A percentile compares a stretch with the other conserved stretches of the same genome.
These are phyloP conservation scores for Auriscalpium orientale DNA, from an alignment of 768 basidiomycete species.

Conservation along the genomic window DNA sequence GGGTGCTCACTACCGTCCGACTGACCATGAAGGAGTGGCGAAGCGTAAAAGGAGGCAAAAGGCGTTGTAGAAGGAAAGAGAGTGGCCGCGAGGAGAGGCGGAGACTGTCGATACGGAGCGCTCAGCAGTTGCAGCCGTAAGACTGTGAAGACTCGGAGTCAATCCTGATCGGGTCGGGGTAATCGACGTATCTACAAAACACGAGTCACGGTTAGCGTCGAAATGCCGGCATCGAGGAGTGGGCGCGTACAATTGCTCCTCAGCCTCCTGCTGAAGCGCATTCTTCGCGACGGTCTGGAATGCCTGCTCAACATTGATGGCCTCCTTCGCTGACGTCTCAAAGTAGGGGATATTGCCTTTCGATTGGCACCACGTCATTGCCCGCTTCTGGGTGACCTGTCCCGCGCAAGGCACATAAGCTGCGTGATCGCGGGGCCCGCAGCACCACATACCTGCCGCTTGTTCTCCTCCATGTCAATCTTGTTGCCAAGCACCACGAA, in stretches of 20 bases:
- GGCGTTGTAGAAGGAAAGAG: background rate
- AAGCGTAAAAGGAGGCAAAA: too few species aligned
- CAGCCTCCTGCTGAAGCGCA: constrained; percentile 93
- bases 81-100: background rate
- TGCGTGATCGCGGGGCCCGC: background rate
- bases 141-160: constrained; percentile 88
- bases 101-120: background rate
- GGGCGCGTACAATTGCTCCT: constrained; percentile 77
- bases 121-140: constrained; percentile 86
- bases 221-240: constrained; percentile 9
- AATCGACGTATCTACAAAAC: constrained; percentile 83
- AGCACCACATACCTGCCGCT: constrained; percentile 68
- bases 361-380: constrained; percentile 99
- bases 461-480: constrained; percentile 99
- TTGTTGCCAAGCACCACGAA: constrained; percentile 99
- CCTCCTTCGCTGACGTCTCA: constrained; percentile 99
- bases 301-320: constrained; percentile 99
- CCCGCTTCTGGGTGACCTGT: constrained; percentile 97
- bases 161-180: constrained; percentile 97
- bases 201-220: constrained; percentile 8
- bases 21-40: too few species aligned
- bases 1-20: too few species aligned
- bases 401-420: background rate
- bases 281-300: constrained; percentile 99
- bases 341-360: constrained; percentile 99